Conservation (phyloP, 106 monocot species). For the Vanilla planifolia region DNA sequence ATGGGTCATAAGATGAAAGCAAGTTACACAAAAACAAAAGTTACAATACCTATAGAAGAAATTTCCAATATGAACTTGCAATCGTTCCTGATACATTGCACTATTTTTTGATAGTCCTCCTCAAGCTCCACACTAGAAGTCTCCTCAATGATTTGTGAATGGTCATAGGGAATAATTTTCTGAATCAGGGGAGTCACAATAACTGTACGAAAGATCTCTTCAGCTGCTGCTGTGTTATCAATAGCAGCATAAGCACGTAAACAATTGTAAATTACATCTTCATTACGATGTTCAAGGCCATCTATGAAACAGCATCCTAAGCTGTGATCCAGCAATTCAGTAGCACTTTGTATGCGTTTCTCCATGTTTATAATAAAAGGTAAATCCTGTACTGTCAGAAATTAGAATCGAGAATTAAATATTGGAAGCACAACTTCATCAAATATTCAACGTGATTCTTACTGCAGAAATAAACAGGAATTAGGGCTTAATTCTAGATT, state of each 20-base stretch:
- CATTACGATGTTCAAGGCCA: constrained; percentile 70
- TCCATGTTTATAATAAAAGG: constrained; percentile 97
- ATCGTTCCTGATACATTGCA: constrained; percentile 55
- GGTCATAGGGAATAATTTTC: constrained; percentile 51
- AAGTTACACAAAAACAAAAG: neutral
- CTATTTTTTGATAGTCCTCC: constrained; percentile 64
- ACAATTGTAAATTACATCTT: constrained; percentile 80
- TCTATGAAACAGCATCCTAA: constrained; percentile 69
- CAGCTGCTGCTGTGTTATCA: constrained; percentile 83
- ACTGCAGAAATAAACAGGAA: neutral
- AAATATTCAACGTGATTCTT: neutral
- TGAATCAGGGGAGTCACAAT: constrained; percentile 74
- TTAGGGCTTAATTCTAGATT: too few relatives aligned
- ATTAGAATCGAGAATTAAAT: constrained; percentile 19
- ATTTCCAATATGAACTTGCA: constrained; percentile 96
- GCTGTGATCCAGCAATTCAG: constrained; percentile 54
- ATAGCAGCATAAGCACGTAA: constrained; percentile 97
- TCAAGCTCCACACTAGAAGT: constrained; percentile 56
- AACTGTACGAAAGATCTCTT: constrained; percentile 78
- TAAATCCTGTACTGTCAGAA: constrained; percentile 86
- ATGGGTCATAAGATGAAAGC: neutral
- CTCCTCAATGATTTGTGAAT: constrained; percentile 30
- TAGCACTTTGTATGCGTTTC: constrained; percentile 78
- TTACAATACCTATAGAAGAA: constrained; percentile 66
- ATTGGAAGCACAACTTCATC: constrained; percentile 6